Conservation (phyloP, 2,329 filamentous ascomycete genomes). For the Camptophora hylomeconis region DNA sequence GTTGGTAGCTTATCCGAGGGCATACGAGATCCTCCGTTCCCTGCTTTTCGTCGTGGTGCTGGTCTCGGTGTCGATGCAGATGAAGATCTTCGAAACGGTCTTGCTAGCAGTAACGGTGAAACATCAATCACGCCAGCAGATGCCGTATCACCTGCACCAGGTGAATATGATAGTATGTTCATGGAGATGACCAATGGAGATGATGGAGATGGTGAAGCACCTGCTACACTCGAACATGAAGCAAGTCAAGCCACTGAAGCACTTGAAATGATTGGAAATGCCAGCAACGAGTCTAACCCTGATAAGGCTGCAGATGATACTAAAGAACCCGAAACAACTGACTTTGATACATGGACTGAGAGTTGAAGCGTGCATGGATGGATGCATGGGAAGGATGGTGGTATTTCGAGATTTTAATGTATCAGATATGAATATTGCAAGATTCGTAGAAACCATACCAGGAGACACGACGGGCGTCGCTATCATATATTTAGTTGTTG, state of each 20-base stretch:
- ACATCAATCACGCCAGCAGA: constrained; percentile 23
- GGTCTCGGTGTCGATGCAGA: constrained; percentile 17
- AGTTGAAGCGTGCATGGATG: too few species aligned
- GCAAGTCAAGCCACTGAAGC: constrained; percentile 36
- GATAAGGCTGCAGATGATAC: constrained; percentile 11
- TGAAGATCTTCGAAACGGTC: constrained; percentile 17
- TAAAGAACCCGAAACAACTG: too few species aligned
- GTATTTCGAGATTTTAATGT: too few species aligned
- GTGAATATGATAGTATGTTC: constrained; percentile 29
- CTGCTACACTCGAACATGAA: constrained; percentile 19
- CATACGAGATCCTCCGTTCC: constrained; percentile 23
- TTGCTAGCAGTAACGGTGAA: constrained; percentile 21
- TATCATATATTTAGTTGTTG: too few species aligned
- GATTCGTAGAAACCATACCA: too few species aligned
- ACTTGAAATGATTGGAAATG: constrained; percentile 22
- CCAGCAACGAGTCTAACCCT: constrained; percentile 15
- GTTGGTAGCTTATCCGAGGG: constrained; percentile 1
- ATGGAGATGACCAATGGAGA: constrained; percentile 34
- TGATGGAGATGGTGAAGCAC: constrained; percentile 18
- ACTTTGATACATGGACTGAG: too few species aligned
- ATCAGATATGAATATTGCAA: too few species aligned
- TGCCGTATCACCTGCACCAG: constrained; percentile 17
- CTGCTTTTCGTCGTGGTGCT: constrained; percentile 12
- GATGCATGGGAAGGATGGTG: too few species aligned
- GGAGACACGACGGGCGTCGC: too few species aligned